Evolutionary conservation across 495 filamentous ascomycete genomes (phyloP).

Genomic region (Hyaloscypha variabilis): DNA sequence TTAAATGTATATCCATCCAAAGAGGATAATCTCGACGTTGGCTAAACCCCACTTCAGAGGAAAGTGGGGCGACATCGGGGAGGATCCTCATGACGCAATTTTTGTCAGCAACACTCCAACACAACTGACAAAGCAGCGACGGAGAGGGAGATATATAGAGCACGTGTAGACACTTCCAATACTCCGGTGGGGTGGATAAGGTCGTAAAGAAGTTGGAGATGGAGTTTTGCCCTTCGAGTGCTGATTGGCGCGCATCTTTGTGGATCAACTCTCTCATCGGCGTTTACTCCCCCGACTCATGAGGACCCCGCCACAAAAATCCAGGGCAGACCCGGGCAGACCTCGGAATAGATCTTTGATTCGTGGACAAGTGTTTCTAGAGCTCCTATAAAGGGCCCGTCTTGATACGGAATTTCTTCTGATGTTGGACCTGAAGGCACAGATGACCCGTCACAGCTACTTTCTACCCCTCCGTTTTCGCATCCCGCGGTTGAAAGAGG

Average conservation of each 20-base stretch:
- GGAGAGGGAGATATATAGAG: background rate
- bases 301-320: conserved; percentile 7
- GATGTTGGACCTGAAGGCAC: background rate
- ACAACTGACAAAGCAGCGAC: background rate
- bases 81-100: conserved; percentile 13
- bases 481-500: background rate
- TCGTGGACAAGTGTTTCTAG: conserved; percentile 11
- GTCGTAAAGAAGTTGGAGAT: background rate
- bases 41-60: background rate
- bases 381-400: background rate
- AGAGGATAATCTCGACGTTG: background rate
- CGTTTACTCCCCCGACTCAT: conserved; percentile 15
- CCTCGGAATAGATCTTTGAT: conserved; percentile 8
- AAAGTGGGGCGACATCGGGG: conserved; percentile 8
- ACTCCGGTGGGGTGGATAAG: conserved; percentile 2
- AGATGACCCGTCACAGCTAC: background rate
- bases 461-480: background rate
- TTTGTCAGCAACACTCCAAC: conserved; percentile 10
- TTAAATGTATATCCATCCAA: background rate
- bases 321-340: background rate
- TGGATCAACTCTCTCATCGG: conserved; percentile 11
- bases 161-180: background rate
- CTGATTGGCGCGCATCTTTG: background rate
- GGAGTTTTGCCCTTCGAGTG: background rate
- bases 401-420: background rate